These are phyloP conservation scores for Pythium dissimile DNA, from an alignment of 352 stramenopile genomes.

Conservation along the genomic window DNA sequence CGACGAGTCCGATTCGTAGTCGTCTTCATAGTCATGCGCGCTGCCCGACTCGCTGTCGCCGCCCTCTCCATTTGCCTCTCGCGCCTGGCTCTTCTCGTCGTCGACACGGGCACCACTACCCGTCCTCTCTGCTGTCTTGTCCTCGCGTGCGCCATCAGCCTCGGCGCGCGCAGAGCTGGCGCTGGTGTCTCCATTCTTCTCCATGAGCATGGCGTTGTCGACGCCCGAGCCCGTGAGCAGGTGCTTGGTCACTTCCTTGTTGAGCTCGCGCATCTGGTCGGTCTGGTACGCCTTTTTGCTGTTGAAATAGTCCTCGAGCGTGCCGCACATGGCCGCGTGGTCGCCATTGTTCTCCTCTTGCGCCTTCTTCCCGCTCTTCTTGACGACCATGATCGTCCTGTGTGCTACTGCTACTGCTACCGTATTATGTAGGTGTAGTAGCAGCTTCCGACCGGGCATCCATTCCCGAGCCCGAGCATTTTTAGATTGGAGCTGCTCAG, in stretches of 20 bases:
- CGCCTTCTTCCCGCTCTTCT: conserved; percentile 33
- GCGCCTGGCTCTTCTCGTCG: conserved; percentile 3
- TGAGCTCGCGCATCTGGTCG: conserved; percentile 25
- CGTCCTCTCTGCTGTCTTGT: not conserved
- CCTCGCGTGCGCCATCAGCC: not conserved
- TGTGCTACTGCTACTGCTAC: too few species aligned
- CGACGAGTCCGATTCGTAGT: conserved; percentile 40
- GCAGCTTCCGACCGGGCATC: too few species aligned
- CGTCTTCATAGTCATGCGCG: conserved; percentile 33
- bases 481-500: too few species aligned
- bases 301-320: conserved; percentile 44
- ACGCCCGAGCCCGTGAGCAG: conserved; percentile 43
- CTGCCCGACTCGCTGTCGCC: conserved; percentile 7
- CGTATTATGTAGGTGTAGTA: too few species aligned
- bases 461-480: too few species aligned
- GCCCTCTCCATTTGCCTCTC: not conserved
- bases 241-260: conserved; percentile 48
- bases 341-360: conserved; percentile 26
- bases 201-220: conserved; percentile 53
- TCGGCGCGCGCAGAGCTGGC: conserved; percentile 4
- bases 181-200: conserved; percentile 14
- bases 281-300: conserved; percentile 28
- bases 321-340: conserved; percentile 18
- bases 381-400: conserved; percentile 13
- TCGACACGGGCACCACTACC: not conserved